A percentile compares a stretch with the other conserved stretches of the same genome.
These are phyloP conservation scores for Seiridium cupressi DNA, from an alignment of 2,329 filamentous ascomycete species.

Conservation along the genomic window DNA sequence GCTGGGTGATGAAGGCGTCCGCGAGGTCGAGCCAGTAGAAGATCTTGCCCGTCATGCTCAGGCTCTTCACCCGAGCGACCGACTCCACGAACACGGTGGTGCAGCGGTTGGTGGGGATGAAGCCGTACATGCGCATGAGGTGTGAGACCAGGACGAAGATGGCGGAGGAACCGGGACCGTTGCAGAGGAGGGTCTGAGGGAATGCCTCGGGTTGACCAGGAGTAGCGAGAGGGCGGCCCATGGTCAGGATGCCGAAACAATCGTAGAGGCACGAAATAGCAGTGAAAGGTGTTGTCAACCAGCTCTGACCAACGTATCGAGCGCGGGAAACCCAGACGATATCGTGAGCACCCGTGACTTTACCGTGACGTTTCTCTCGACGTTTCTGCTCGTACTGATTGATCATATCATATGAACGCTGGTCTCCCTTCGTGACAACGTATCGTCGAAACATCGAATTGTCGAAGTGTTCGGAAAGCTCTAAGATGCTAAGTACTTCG, in stretches of 20 bases:
- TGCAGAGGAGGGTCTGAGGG: slow-evolving; percentile 78
- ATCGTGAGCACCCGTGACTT: slow-evolving; percentile 51
- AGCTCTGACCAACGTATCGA: slow-evolving; percentile 76
- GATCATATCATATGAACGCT: slow-evolving; percentile 67
- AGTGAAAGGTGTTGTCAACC: slow-evolving; percentile 70
- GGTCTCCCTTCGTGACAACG: slow-evolving; percentile 74
- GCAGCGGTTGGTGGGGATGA: slow-evolving; percentile 54
- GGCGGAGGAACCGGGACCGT: slow-evolving; percentile 86
- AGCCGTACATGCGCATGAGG: slow-evolving; percentile 42
- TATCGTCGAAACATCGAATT: slow-evolving; percentile 67
- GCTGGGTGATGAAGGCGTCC: slow-evolving; percentile 82
- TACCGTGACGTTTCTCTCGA: slow-evolving; percentile 20
- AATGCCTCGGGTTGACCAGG: slow-evolving; percentile 32
- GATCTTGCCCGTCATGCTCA: slow-evolving; percentile 83
- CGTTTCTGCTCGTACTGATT: slow-evolving; percentile 44
- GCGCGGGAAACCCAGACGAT: slow-evolving; percentile 73
- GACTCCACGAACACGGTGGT: slow-evolving; percentile 86
- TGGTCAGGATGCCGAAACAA: neutral
- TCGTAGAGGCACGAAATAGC: slow-evolving; percentile 29
- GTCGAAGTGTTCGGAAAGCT: neutral
- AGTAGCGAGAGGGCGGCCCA: slow-evolving; percentile 12
- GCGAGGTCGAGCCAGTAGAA: slow-evolving; percentile 63
- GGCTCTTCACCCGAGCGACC: slow-evolving; percentile 78
- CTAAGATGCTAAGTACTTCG: slow-evolving; percentile 89
- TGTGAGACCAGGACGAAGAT: slow-evolving; percentile 60